These are phyloP conservation scores for Phylloporus arenicola DNA, from an alignment of 768 basidiomycete species.

Conservation along the genomic window DNA sequence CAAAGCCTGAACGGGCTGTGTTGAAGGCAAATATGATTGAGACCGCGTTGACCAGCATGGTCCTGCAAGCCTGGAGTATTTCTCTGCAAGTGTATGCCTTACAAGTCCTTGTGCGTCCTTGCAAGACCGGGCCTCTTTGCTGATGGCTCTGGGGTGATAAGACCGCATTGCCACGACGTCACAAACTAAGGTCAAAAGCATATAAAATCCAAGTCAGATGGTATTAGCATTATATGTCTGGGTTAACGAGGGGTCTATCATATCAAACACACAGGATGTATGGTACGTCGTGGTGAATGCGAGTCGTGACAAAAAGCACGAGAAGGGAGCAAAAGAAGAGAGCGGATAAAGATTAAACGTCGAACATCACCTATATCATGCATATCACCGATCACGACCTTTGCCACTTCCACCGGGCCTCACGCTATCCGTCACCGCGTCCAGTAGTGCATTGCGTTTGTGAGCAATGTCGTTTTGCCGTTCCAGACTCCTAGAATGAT, in stretches of 20 bases:
- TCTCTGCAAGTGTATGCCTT: too few relatives aligned
- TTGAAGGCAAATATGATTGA: too few relatives aligned
- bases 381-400: slow-evolving; percentile 19
- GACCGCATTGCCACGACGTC: too few relatives aligned
- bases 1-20: too few relatives aligned
- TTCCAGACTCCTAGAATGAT: slow-evolving; percentile 54
- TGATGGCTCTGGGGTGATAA: too few relatives aligned
- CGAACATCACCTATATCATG: neutral
- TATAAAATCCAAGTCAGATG: neutral
- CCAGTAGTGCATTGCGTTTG: slow-evolving; percentile 49
- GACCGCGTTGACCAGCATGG: too few relatives aligned
- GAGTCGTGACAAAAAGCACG: slow-evolving; percentile 9
- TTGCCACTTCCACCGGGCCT: slow-evolving; percentile 14
- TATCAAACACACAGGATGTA: slow-evolving; percentile 6
- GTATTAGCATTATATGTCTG: neutral
- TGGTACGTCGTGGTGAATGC: slow-evolving; percentile 11
- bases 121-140: too few relatives aligned
- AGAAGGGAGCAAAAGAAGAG: neutral
- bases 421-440: slow-evolving; percentile 28
- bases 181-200: too few relatives aligned
- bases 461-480: slow-evolving; percentile 75
- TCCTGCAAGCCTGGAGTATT: too few relatives aligned
- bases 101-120: too few relatives aligned
- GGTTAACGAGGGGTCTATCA: neutral
- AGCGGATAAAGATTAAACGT: neutral